Conservation (phyloP, 208 protist species). For the Acanthamoeba healyi region DNA sequence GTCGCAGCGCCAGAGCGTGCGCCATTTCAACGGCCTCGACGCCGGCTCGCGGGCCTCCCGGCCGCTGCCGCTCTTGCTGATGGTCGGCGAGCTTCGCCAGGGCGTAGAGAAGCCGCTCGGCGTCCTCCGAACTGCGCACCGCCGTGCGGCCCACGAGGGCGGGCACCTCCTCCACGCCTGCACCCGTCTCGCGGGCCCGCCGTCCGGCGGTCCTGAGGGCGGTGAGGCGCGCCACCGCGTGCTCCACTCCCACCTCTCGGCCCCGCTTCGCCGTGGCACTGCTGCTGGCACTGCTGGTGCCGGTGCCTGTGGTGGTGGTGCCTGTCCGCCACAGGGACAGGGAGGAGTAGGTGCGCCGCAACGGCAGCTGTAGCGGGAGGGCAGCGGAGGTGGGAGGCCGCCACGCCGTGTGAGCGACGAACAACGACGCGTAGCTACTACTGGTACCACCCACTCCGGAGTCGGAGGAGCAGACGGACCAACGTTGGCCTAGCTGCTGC, state of each 20-base stretch:
- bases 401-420: too few relatives aligned
- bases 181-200: background rate
- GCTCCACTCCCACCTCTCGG: background rate
- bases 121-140: background rate
- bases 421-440: too few relatives aligned
- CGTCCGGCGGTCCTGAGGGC: background rate
- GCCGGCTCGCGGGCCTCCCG: background rate
- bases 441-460: too few relatives aligned
- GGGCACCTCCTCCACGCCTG: background rate
- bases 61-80: background rate
- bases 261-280: background rate
- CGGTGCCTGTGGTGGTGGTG: too few relatives aligned
- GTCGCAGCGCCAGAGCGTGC: background rate
- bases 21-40: background rate
- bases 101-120: background rate
- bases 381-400: too few relatives aligned
- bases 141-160: background rate
- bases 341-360: too few relatives aligned
- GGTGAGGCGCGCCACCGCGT: background rate
- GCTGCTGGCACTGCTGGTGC: background rate
- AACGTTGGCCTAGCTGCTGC: too few relatives aligned
- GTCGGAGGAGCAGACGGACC: too few relatives aligned
- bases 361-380: too few relatives aligned
- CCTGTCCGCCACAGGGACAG: too few relatives aligned
- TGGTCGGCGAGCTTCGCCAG: background rate